phyloP scores from a whole-genome alignment of 768 basidiomycete species.

The Clitopilus passeckerianus region DNA sequence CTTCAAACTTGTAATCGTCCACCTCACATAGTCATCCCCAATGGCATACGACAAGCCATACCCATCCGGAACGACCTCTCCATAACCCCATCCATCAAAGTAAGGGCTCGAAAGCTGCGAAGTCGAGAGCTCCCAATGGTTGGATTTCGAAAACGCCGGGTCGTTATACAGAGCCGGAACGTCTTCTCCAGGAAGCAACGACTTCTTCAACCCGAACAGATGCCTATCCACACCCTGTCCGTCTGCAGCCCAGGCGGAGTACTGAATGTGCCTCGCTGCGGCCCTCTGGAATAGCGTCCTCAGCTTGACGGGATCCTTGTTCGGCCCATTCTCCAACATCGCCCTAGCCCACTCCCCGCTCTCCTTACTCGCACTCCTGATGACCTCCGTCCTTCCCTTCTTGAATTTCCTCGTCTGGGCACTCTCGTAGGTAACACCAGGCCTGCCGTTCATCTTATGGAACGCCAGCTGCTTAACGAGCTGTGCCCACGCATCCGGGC shows the following conservation, averaged over 20 bases:
- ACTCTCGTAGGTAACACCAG: conserved; percentile 87
- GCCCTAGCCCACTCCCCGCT: conserved; percentile 82
- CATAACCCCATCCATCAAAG: conserved; percentile 96
- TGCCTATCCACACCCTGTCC: conserved; percentile 95
- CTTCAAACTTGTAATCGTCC: conserved; percentile 83
- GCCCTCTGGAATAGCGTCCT: conserved; percentile 71
- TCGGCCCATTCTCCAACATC: conserved; percentile 48
- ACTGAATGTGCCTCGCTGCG: conserved; percentile 77
- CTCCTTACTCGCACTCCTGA: conserved; percentile 79
- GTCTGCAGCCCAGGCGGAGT: conserved; percentile 88
- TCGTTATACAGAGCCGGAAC: conserved; percentile 76
- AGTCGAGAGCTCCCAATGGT: conserved; percentile 92
- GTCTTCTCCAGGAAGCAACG: conserved; percentile 67
- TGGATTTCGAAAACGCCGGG: conserved; percentile 58
- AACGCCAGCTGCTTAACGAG: conserved; percentile 95
- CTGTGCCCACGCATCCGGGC: conserved; percentile 95
- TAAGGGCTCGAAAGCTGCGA: conserved; percentile 77
- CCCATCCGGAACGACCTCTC: conserved; percentile 91
- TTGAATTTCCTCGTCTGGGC: conserved; percentile 92
- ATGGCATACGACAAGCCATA: conserved; percentile 92
- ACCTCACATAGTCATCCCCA: conserved; percentile 76
- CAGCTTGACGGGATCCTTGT: conserved; percentile 37
- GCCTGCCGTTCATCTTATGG: conserved; percentile 73
- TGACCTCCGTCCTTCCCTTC: conserved; percentile 91
- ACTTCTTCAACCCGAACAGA: conserved; percentile 87